These are phyloP conservation scores for Fusarium continuum DNA, from an alignment of 2,329 filamentous ascomycete genomes.

Conservation along the genomic window DNA sequence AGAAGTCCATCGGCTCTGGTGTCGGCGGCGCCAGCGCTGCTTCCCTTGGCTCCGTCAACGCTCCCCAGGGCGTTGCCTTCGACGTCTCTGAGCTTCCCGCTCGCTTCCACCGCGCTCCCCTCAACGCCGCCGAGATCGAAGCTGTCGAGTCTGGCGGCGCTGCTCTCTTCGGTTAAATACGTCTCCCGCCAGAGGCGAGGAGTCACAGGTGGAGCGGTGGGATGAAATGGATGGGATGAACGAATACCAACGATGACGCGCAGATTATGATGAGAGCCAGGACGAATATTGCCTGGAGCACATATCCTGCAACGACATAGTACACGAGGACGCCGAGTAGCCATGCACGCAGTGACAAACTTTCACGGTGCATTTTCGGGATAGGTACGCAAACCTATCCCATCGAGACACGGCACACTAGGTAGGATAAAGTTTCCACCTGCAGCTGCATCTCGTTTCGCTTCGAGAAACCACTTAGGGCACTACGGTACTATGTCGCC, in stretches of 20 bases:
- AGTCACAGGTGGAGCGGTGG: conserved; percentile 35
- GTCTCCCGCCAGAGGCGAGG: conserved; percentile 24
- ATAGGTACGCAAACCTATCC: conserved; percentile 19
- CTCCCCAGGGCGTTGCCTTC: conserved; percentile 80
- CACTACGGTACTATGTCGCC: conserved; percentile 25
- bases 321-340: conserved; percentile 36
- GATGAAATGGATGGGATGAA: conserved; percentile 33
- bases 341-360: conserved; percentile 16
- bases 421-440: not conserved
- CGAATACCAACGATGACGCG: conserved; percentile 28
- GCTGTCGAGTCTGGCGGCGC: conserved; percentile 94
- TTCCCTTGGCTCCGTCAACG: conserved; percentile 75
- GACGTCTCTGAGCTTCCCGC: conserved; percentile 87
- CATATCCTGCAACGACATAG: conserved; percentile 17
- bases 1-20: conserved; percentile 62
- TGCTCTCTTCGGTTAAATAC: conserved; percentile 57
- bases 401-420: not conserved
- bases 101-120: conserved; percentile 80
- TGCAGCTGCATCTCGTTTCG: conserved; percentile 12
- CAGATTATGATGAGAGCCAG: conserved; percentile 26
- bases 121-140: conserved; percentile 88
- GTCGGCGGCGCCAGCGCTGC: conserved; percentile 72
- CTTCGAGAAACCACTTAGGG: conserved; percentile 25
- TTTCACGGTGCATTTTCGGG: conserved; percentile 18
- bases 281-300: conserved; percentile 32